Conservation (phyloP, 164 flowering plant genomes). For the Stephania yunnanensis region DNA sequence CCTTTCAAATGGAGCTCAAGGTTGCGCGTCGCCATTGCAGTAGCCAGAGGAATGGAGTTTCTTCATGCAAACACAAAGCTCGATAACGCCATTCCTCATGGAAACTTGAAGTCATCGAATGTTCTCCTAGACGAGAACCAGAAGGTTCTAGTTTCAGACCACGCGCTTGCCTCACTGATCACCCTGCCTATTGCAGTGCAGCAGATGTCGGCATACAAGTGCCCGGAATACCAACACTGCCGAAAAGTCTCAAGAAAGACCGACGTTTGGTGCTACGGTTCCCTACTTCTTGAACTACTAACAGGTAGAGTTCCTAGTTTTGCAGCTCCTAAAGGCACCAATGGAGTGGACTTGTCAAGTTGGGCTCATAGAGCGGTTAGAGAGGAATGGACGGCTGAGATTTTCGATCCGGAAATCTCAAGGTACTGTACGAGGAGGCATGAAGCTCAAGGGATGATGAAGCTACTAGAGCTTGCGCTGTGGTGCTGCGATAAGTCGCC, state of each 20-base stretch:
- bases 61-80: constrained; percentile 36
- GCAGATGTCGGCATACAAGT: constrained; percentile 41
- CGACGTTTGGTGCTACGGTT: constrained; percentile 61
- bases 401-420: constrained; percentile 51
- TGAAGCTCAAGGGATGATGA: constrained; percentile 41
- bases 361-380: constrained; percentile 70
- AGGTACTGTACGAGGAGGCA: constrained; percentile 16
- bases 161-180: constrained; percentile 38
- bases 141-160: constrained; percentile 43
- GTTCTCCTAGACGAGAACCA: constrained; percentile 46
- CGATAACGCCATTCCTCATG: constrained; percentile 37
- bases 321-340: constrained; percentile 37
- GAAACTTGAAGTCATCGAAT: constrained; percentile 62
- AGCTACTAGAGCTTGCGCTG: constrained; percentile 46
- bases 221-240: constrained; percentile 43
- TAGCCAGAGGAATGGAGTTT: constrained; percentile 48
- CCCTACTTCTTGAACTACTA: constrained; percentile 50
- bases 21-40: constrained; percentile 36
- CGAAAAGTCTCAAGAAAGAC: constrained; percentile 36
- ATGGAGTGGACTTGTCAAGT: constrained; percentile 47
- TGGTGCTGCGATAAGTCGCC: constrained; percentile 46
- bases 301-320: constrained; percentile 40
- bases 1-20: constrained; percentile 61
- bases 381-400: constrained; percentile 82
- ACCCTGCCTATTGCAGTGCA: constrained; percentile 34